Evolutionary conservation across 1,284 basidiomycete species (phyloP).

Genomic region (Malassezia vespertilionis): DNA sequence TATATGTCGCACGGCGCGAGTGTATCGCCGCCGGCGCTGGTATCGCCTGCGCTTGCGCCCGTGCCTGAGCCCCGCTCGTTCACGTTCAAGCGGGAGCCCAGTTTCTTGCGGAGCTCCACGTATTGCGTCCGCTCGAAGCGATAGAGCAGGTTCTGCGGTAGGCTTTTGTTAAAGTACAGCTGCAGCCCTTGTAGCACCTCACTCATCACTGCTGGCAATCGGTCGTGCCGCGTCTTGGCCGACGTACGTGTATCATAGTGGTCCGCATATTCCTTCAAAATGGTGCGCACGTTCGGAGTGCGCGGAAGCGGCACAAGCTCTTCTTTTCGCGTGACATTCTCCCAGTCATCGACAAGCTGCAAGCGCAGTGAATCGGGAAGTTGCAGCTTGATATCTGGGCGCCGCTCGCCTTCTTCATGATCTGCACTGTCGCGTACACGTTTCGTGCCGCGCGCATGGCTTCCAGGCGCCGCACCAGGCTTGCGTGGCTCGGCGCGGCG

Average conservation of each 20-base stretch:
- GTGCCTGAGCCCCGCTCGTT: too few relatives aligned
- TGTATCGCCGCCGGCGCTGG: constrained; percentile 49
- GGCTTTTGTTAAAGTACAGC: constrained; percentile 81
- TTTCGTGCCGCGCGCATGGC: constrained; percentile 19
- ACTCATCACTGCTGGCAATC: constrained; percentile 54
- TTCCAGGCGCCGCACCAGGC: constrained; percentile 33
- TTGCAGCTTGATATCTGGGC: constrained; percentile 78
- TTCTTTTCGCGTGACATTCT: constrained; percentile 85
- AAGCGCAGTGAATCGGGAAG: constrained; percentile 82
- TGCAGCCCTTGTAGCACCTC: constrained; percentile 81
- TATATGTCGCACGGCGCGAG: constrained; percentile 69
- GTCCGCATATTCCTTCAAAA: constrained; percentile 62
- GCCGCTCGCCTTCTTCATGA: constrained; percentile 55
- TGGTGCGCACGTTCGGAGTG: constrained; percentile 64
- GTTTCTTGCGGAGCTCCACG: constrained; percentile 65
- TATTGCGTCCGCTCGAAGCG: constrained; percentile 89
- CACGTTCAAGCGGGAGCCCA: constrained; percentile 54
- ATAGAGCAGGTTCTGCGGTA: constrained; percentile 84
- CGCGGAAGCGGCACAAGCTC: constrained; percentile 78
- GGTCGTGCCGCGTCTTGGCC: constrained; percentile 6
- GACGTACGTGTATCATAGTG: constrained; percentile 19
- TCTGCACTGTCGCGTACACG: constrained; percentile 23
- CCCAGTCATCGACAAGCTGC: constrained; percentile 93
- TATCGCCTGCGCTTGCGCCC: constrained; percentile 25
- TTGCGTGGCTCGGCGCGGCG: constrained; percentile 3